Evolutionary conservation across 2,329 filamentous ascomycete species (phyloP), one percentile per base, ranked within the genome.

Genomic region (Alternaria sp.): DNA sequence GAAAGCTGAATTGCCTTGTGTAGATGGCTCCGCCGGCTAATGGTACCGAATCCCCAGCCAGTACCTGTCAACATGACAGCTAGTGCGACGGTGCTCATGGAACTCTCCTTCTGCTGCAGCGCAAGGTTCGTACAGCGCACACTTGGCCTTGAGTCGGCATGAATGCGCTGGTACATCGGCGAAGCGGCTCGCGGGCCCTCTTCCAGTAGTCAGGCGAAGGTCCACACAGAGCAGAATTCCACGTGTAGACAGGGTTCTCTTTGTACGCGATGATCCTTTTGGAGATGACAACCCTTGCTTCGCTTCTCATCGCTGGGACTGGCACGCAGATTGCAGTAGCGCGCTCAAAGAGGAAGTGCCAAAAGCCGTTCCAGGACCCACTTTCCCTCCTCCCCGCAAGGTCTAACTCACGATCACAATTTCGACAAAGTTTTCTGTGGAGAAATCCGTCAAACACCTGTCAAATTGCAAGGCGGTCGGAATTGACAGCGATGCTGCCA

Each of bases 351-450:
- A 62, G 59, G 69, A 47, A 54, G 65, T 66, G 64, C 61, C 61
- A 58, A 73, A 72, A 71, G 51, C 65, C 72, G 71, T 74, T 76
- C 68, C 30, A 69, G 54, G 64, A 58, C 64, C 71, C 73, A 74
- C 75, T 66, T 56, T 77, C 75, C 77, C 76, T 74, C 69, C 75
- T 80, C 77, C 77, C 77, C 78, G 76, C 74, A 77, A 66, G 77
- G 75, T 72, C 70, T 71, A 72, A 62, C 68, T 69, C 67, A 69
- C 61, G 44, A 70, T 68, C 46, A 69, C 56, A 74, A 75, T 76
- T 72, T 75, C 68, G 59, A 69, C 72, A 71, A 70, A 61, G 61
- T 75, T 72, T 74, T 72, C 67, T 68, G 65, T 75, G 71, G 72
- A 73, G 69, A 73, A 61, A 64, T 40, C 64, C 62, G 64, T 67